A percentile compares a stretch with the other conserved stretches of the same genome.
phyloP scores from a whole-genome alignment of 352 stramenopile genomes.

The Phytophthora fragariaefolia region DNA sequence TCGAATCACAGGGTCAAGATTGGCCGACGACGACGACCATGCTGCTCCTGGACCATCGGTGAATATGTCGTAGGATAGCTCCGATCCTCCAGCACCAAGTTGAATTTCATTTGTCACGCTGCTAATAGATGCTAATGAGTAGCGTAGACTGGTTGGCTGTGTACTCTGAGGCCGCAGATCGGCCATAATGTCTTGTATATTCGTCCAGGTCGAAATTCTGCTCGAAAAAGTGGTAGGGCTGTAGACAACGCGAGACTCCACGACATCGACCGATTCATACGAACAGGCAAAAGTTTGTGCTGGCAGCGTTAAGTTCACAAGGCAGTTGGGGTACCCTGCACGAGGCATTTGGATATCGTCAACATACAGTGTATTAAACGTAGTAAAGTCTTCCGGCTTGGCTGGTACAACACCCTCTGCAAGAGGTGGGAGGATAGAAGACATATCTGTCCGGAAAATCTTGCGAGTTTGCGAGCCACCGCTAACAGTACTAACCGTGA shows the following conservation, averaged over 20 bases:
- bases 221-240: constrained; percentile 50
- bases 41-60: constrained; percentile 29
- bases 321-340: constrained; percentile 66
- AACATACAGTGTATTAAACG: constrained; percentile 61
- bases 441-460: constrained; percentile 60
- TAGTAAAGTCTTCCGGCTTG: constrained; percentile 39
- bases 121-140: constrained; percentile 45
- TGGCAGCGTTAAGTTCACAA: constrained; percentile 24
- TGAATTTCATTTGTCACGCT: constrained; percentile 26
- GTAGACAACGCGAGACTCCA: constrained; percentile 38
- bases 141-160: constrained; percentile 48
- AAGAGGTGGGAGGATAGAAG: constrained; percentile 44
- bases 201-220: constrained; percentile 48
- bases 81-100: constrained; percentile 55
- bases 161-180: constrained; percentile 43
- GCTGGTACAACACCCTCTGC: constrained; percentile 20
- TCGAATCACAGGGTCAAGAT: constrained; percentile 43
- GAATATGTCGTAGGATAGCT: constrained; percentile 58
- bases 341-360: constrained; percentile 53
- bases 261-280: constrained; percentile 31
- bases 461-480: constrained; percentile 29
- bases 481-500: constrained; percentile 20
- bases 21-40: neutral
- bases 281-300: constrained; percentile 46
- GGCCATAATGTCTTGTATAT: constrained; percentile 24